phyloP scores from a whole-genome alignment of 108 stramenopile species.

The Discostella pseudostelligera region DNA sequence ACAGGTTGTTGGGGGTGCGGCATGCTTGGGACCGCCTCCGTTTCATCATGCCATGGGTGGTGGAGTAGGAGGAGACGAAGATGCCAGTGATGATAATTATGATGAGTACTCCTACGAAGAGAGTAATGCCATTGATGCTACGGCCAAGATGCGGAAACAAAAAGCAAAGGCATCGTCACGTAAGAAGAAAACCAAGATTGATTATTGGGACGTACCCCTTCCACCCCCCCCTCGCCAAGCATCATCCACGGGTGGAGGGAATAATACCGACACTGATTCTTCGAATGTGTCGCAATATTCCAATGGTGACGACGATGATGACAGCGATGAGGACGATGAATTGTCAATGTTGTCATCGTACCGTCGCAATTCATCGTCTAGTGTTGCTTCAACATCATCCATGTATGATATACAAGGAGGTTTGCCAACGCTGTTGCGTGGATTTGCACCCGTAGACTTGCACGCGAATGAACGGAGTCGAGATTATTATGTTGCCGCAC shows the following conservation, averaged over 20 bases:
- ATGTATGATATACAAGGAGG: not conserved
- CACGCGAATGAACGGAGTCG: slow-evolving; percentile 55
- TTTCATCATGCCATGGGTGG: slow-evolving; percentile 8
- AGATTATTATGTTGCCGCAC: slow-evolving; percentile 50
- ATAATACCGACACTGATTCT: slow-evolving; percentile 9
- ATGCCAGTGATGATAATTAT: not conserved
- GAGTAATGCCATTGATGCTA: slow-evolving; percentile 7
- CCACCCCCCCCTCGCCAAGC: slow-evolving; percentile 36
- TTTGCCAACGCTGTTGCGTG: slow-evolving; percentile 21
- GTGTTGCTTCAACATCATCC: not conserved
- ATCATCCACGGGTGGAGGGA: not conserved
- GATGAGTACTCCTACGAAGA: too few species aligned
- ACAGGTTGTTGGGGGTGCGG: slow-evolving; percentile 39
- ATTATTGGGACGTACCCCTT: slow-evolving; percentile 81
- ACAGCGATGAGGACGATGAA: slow-evolving; percentile 15
- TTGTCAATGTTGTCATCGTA: not conserved
- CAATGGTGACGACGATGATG: slow-evolving; percentile 19
- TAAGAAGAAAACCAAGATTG: slow-evolving; percentile 28
- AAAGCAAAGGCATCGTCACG: slow-evolving; percentile 5
- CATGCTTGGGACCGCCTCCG: slow-evolving; percentile 29
- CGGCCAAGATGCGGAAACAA: slow-evolving; percentile 1
- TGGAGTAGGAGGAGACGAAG: not conserved
- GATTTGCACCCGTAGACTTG: slow-evolving; percentile 68
- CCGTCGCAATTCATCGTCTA: not conserved
- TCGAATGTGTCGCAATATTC: slow-evolving; percentile 4